Evolutionary conservation across 139 green algal species (phyloP).

Genomic region (Chlamydomonas sp.): DNA sequence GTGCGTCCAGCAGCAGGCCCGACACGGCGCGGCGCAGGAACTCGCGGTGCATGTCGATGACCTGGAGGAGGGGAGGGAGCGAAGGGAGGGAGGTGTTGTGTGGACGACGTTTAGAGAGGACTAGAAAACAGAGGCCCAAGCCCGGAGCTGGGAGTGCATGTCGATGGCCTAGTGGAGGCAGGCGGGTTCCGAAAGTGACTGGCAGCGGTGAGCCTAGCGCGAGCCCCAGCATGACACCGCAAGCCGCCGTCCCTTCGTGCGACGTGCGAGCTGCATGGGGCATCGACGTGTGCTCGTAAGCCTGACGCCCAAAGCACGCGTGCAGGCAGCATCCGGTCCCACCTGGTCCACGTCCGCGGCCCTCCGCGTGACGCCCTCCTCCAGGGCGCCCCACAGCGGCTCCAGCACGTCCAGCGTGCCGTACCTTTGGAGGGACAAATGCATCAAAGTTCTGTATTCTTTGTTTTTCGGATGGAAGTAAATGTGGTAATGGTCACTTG

Average conservation of each 20-base stretch:
- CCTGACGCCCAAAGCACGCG: not conserved
- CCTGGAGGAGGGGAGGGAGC: slow-evolving; percentile 35
- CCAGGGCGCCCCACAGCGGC: slow-evolving; percentile 75
- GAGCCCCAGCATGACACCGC: not conserved
- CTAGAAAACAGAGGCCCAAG: not conserved
- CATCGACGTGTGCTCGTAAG: not conserved
- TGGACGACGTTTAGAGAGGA: not conserved
- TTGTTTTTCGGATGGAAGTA: too few relatives aligned
- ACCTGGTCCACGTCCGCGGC: slow-evolving; percentile 78
- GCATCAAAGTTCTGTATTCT: too few relatives aligned
- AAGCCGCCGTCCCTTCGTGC: too few relatives aligned
- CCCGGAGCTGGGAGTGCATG: not conserved
- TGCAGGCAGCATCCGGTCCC: not conserved
- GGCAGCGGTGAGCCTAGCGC: not conserved
- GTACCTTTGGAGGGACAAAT: slow-evolving; percentile 66
- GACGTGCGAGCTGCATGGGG: not conserved
- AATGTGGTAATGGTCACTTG: too few relatives aligned
- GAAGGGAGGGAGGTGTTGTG: too few relatives aligned
- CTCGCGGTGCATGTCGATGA: slow-evolving; percentile 71
- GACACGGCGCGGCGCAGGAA: slow-evolving; percentile 74
- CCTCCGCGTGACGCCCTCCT: slow-evolving; percentile 52
- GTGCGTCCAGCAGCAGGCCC: slow-evolving; percentile 64
- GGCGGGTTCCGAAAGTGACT: not conserved
- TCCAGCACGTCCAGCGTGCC: slow-evolving; percentile 88
- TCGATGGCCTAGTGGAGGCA: not conserved